Base-by-base conservation (phyloP, 2,329 filamentous ascomycete species). In the Massarina eburnea region DNA sequence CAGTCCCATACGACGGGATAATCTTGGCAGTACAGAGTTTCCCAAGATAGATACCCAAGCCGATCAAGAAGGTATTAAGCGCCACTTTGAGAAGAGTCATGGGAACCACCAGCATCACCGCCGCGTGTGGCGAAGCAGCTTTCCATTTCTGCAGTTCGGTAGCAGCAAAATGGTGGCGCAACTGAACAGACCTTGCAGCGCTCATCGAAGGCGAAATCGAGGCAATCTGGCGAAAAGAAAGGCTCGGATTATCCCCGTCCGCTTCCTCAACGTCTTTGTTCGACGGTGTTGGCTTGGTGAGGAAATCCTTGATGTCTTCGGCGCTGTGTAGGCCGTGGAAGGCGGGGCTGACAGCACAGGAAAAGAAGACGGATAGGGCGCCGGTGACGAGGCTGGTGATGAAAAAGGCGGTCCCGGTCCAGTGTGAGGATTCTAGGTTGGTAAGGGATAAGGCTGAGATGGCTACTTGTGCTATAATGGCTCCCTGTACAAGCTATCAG, bases 381-480 rank as follows among this genome's bases (percentile, higher is more conserved):
- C 52, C 54, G 3, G 52, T 51, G 1, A 50, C 43, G 2, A 57
- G 42, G 20, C 47, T 51, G 18, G 42, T 27, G 2, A 55, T 41
- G 33, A 55, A 54, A 32, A 43, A 47, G 5, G 49, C 52, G 19
- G 47, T 36, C 2, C 40, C 45, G 12, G 52, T 55, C 54, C 52
- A 55, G 20, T 53, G 52, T 7, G 46, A 39, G 7, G 39, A n/a
- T 8, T 38, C 32, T 15, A 57, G 17, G 3, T 24, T 15, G 1
- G 34, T 37, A n/a, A 57, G 39, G 1, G 43, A 48, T 1, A 55
- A 24, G 8, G 45, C 46, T 15, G 54, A 48, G 15, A 57, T 52
- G 29, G 52, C 54, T 5, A 57, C 47, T 45, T 57, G 54, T 2
- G 49, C 51, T n/a, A 53, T 43, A 30, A 57, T 57, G 10, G 52